These are phyloP conservation scores for Calocybe gambosa DNA, from an alignment of 1,284 basidiomycete species.

Conservation along the genomic window DNA sequence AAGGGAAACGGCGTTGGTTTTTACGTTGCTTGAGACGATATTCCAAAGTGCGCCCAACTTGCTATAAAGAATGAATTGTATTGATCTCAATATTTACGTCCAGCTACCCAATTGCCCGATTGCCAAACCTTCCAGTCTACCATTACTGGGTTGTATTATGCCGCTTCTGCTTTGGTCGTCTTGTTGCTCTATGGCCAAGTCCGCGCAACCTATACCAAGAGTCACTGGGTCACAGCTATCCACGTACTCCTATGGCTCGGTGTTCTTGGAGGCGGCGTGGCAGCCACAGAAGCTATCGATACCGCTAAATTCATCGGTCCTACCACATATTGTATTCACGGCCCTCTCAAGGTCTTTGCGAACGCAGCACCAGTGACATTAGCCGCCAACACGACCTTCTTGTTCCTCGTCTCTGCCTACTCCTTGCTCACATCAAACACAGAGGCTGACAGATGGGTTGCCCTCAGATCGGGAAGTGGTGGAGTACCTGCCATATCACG, in stretches of 20 bases:
- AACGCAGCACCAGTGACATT: constrained; percentile 2
- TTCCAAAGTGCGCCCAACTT: constrained; percentile 5
- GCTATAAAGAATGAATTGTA: background rate
- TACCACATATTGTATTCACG: constrained; percentile 6
- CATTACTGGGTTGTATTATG: background rate
- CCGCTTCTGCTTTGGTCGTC: background rate
- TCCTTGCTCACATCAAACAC: background rate
- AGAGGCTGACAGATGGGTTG: background rate
- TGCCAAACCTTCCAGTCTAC: constrained; percentile 5
- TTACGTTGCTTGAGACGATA: constrained; percentile 7
- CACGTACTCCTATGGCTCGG: constrained; percentile 3
- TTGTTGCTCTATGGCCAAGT: constrained; percentile 1
- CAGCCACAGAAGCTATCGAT: background rate
- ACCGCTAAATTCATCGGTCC: constrained; percentile 4
- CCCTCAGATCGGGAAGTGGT: background rate
- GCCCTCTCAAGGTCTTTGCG: background rate
- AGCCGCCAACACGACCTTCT: constrained; percentile 2
- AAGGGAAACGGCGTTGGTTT: constrained; percentile 3
- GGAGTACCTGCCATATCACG: background rate
- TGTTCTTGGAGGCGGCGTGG: constrained; percentile 3
- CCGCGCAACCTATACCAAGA: background rate
- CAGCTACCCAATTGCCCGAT: constrained; percentile 2
- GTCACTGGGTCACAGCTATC: background rate
- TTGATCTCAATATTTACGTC: background rate
- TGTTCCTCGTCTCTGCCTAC: constrained; percentile 1